These are phyloP conservation scores for Eucalyptus curtisii DNA, from an alignment of 345 rosid species.

Conservation along the genomic window DNA sequence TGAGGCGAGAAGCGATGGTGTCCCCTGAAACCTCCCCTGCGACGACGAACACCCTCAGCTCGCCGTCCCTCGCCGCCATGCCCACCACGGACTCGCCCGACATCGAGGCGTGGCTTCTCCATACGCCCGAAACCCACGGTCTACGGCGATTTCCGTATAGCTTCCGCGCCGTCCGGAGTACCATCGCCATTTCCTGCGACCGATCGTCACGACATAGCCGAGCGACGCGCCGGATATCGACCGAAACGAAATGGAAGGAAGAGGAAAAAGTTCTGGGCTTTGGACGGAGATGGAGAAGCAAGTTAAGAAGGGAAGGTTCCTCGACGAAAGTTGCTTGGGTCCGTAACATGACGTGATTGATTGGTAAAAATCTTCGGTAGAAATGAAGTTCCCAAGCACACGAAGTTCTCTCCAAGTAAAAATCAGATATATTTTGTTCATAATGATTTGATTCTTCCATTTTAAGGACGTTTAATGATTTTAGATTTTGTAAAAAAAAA, in stretches of 20 bases:
- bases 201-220: background rate
- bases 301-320: background rate
- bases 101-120: conserved; percentile 8
- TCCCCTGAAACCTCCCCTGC: conserved; percentile 97
- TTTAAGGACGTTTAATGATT: background rate
- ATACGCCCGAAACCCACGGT: background rate
- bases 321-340: background rate
- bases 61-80: conserved; percentile 49
- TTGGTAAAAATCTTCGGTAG: background rate
- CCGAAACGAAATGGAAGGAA: background rate
- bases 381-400: background rate
- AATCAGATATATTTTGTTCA: background rate
- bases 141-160: background rate
- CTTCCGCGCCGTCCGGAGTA: background rate
- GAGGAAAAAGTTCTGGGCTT: background rate
- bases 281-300: background rate
- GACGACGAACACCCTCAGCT: conserved; percentile 67
- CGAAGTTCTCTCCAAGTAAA: background rate
- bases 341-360: background rate
- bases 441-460: background rate
- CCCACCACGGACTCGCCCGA: conserved; percentile 27
- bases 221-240: background rate
- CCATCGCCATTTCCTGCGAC: background rate
- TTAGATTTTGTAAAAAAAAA: background rate
- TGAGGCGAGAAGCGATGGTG: conserved; percentile 75